Conservation (phyloP, 2,329 filamentous ascomycete genomes). For the Colletotrichum tropicicola region DNA sequence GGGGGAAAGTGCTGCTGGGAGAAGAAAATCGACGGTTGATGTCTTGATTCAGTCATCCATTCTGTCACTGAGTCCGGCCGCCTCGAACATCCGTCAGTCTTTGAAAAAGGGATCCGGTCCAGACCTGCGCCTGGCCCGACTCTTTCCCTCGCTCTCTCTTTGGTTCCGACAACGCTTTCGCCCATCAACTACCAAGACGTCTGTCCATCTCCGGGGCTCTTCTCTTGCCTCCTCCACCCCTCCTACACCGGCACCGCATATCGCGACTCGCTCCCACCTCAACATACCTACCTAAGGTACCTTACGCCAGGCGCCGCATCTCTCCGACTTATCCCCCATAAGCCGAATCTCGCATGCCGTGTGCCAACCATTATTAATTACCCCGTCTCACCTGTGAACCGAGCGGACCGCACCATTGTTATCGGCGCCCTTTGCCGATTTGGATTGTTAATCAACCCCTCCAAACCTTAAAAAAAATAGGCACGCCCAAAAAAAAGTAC, state of each 20-base stretch:
- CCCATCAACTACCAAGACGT: not conserved
- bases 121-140: not conserved
- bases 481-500: not conserved
- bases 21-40: constrained; percentile 4
- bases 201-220: not conserved
- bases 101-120: constrained; percentile 1
- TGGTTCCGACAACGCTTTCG: not conserved
- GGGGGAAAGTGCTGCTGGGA: not conserved
- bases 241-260: constrained; percentile 1
- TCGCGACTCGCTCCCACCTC: constrained; percentile 4
- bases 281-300: too few species aligned
- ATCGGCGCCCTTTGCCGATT: constrained; percentile 11
- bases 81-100: not conserved
- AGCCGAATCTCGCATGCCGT: constrained; percentile 4
- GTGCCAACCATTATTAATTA: constrained; percentile 24
- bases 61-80: constrained; percentile 7
- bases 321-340: constrained; percentile 7
- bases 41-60: constrained; percentile 22
- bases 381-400: not conserved
- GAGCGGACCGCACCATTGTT: constrained; percentile 6
- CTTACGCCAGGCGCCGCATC: not conserved
- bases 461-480: constrained; percentile 3
- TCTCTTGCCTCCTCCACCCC: not conserved
- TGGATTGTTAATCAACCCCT: constrained; percentile 29
- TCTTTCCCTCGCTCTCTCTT: not conserved